These are phyloP conservation scores for Penicillium sp. DNA, from an alignment of 2,329 filamentous ascomycete genomes.

Conservation along the genomic window DNA sequence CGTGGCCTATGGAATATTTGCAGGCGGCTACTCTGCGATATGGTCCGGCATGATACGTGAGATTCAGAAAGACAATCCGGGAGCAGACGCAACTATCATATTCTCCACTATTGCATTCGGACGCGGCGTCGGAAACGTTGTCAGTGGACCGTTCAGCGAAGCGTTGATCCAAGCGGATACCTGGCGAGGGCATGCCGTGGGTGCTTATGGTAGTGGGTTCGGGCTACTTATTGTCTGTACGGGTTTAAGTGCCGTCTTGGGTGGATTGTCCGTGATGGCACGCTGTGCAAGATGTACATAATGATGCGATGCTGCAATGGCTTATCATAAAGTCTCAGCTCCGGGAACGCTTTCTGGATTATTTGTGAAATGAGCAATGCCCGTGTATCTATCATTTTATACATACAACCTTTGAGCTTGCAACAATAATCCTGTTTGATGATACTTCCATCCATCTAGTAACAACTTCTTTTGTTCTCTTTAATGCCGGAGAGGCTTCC, in stretches of 20 bases:
- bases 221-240: slow-evolving; percentile 33
- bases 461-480: no score
- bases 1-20: slow-evolving; percentile 49
- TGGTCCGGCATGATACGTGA: slow-evolving; percentile 51
- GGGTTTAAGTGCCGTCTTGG: slow-evolving; percentile 27
- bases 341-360: neutral
- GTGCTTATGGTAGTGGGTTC: slow-evolving; percentile 31
- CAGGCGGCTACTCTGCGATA: slow-evolving; percentile 44
- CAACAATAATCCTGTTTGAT: no score
- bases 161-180: slow-evolving; percentile 27
- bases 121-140: slow-evolving; percentile 54
- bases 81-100: slow-evolving; percentile 50
- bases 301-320: neutral
- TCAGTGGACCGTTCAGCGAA: slow-evolving; percentile 55
- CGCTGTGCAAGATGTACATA: slow-evolving; percentile 23
- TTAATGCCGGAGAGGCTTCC: no score
- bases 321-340: neutral
- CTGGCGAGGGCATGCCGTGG: slow-evolving; percentile 17
- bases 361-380: neutral
- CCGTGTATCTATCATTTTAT: neutral
- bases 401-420: no score
- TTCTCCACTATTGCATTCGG: slow-evolving; percentile 52
- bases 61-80: slow-evolving; percentile 37
- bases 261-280: slow-evolving; percentile 29
- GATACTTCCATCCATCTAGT: no score